Percentiles rank a stretch among this genome's conserved stretches.
Evolutionary conservation across 164 flowering plant genomes (phyloP).

Genomic region (Aristolochia californica): DNA sequence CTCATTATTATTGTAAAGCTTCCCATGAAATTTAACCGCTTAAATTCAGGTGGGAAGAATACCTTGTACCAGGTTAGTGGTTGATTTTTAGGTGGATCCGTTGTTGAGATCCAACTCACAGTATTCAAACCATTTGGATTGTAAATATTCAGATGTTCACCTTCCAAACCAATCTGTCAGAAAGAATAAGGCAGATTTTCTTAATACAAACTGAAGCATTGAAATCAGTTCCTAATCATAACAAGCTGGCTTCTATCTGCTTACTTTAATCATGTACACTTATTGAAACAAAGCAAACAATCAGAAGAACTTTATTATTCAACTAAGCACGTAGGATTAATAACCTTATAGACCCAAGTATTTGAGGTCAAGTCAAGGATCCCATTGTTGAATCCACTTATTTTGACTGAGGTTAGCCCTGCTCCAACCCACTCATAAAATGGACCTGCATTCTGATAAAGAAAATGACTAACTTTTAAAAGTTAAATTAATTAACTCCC

Average conservation of each 20-base stretch:
- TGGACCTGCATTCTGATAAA: slow-evolving; percentile 72
- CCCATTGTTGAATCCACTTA: slow-evolving; percentile 59
- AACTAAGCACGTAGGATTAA: not conserved
- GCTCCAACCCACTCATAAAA: slow-evolving; percentile 85
- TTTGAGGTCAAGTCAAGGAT: slow-evolving; percentile 47
- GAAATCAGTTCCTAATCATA: not conserved
- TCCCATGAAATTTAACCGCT: not conserved
- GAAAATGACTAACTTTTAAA: not conserved
- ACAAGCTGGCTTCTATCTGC: not conserved
- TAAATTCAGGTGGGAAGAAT: not conserved
- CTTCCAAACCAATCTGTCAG: slow-evolving; percentile 70
- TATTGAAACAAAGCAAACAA: no score
- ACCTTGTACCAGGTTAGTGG: slow-evolving; percentile 99
- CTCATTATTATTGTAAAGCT: not conserved
- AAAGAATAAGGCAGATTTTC: slow-evolving; percentile 1
- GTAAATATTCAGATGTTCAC: slow-evolving; percentile 63
- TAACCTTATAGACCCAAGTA: slow-evolving; percentile 81
- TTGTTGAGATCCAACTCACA: slow-evolving; percentile 52
- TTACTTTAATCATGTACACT: not conserved
- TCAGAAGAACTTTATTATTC: no score
- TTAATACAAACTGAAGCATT: not conserved
- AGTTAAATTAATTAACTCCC: not conserved
- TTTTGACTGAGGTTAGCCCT: slow-evolving; percentile 66
- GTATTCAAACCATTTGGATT: slow-evolving; percentile 32
- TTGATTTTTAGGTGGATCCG: slow-evolving; percentile 62